Base-by-base conservation (phyloP, 805 yeast genomes). In the Candida golubevii region DNA sequence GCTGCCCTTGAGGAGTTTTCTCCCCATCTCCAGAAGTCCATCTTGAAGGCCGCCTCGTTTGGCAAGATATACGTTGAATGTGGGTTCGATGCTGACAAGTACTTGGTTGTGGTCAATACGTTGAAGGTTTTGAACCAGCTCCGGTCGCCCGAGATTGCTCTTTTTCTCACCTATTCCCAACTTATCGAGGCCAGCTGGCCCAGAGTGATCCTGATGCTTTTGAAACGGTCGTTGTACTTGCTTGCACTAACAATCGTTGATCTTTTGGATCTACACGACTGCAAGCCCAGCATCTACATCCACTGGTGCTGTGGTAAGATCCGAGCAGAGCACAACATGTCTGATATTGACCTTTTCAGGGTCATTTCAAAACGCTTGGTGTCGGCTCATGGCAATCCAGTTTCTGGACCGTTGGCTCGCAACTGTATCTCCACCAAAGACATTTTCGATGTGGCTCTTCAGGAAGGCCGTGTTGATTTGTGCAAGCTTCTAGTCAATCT, bases 241-340 rank as follows among this genome's bases (percentile, higher is more conserved):
- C 70, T 86, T 36, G 80, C 89, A 2, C 60, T 88, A 30, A 77
- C 82, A 47, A 67, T 89, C 1, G 75, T 85, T 6, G 72, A 75
- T 13, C 67, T 77, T 27, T 53, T 68, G 73, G 51, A 66, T 63
- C 38, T 62, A 69, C 39, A 80, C 77, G 36, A 68, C 14, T 53
- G 58, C 33, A 58, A 53, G 35, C 60, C 59, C 18, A 31, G 51
- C 12, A 76, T 93, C 0, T 85, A 83, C 56, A 71, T 79, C 1
- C 76, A 82, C 50, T 93, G 98, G 98, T 90, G 96, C 6, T 77
- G 83, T 46, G 65, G 75, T 30, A 85, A 87, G 57, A 79, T 90
- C 23, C 74, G 72, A 45, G 63, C 65, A 28, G 82, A 83, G 12
- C 55, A 72, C 7, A 75, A 73, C 27, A 51, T 73, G 45, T 71